Evolutionary conservation across 2,329 filamentous ascomycete genomes (phyloP).

Genomic region (Pyrenophora seminiperda): DNA sequence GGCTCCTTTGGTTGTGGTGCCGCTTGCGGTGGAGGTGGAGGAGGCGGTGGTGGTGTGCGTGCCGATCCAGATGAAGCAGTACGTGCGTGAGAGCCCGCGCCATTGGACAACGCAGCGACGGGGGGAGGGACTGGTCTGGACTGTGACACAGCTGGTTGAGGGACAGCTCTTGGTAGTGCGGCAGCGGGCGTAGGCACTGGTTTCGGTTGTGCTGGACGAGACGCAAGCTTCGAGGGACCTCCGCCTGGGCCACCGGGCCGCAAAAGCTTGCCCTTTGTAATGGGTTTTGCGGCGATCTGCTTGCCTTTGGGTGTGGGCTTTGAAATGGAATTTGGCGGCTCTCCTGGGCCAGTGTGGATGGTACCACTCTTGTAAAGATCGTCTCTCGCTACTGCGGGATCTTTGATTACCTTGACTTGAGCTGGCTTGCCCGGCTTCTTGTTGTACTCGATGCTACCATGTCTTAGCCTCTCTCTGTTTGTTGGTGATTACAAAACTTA

Average conservation of each 20-base stretch:
- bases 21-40: constrained; percentile 66
- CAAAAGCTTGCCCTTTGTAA: constrained; percentile 91
- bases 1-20: constrained; percentile 68
- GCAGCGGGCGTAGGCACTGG: constrained; percentile 41
- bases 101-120: constrained; percentile 58
- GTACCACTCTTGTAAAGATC: constrained; percentile 94
- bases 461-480: constrained; percentile 27
- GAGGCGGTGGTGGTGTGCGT: constrained; percentile 55
- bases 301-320: constrained; percentile 86
- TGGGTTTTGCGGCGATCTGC: constrained; percentile 83
- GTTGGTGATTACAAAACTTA: constrained; percentile 42
- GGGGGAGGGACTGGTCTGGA: constrained; percentile 60
- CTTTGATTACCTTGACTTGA: constrained; percentile 86
- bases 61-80: constrained; percentile 49
- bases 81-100: constrained; percentile 49
- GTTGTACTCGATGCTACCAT: constrained; percentile 78
- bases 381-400: constrained; percentile 70
- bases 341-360: constrained; percentile 83
- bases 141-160: constrained; percentile 53
- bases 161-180: constrained; percentile 52
- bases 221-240: constrained; percentile 73
- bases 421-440: constrained; percentile 97
- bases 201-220: constrained; percentile 52
- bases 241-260: constrained; percentile 86
- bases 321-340: constrained; percentile 81